Base-by-base conservation (phyloP, 306 rosid genomes). In the Psophocarpus tetragonolobus region DNA sequence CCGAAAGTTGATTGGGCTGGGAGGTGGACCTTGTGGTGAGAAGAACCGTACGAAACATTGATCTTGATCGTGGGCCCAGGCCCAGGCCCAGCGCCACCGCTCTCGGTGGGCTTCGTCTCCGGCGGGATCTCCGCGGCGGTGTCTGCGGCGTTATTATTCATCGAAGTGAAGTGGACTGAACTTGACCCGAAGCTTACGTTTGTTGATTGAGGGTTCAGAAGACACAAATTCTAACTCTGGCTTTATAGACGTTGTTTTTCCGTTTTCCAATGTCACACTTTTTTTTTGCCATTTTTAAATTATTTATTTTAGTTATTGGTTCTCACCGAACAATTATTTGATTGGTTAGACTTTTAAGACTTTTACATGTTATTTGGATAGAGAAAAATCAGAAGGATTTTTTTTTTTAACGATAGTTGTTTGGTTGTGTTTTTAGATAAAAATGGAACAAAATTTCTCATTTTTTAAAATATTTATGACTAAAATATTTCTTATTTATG, bases 1-100 rank as follows among this genome's bases (percentile, higher is more conserved):
- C 87, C 73, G 66, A 84, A 86, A 68, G 90, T 86, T 17, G 90
- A 86, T 81, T 86, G 80, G 66, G 84, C 48, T 17, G 90, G 85
- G 33, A 83, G 82, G 44, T 77, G 79, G 38, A 84, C 3, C 62
- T 81, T 82, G 54, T 86, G 87, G 47, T 60, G 85, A 62, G 82
- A 74, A 21, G 84, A 17, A 38, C 82, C 87, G 21, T 77, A 38
- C 36, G 77, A 54, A 32, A 86, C 87, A 32, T 23, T 86, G 61
- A 86, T 21, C 71, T 74, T 84, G 75, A 86, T 84, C 58, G 50
- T 13, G 63, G 87, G 74, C 35, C 80, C 4, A 62, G 87, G 74
- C 33, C 77, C 87, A 20, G 60, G 65, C 36, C n/a, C 53, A 1
- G 32, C 71, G 6, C 24, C 30, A 39, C 50, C 65, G 32, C 44